A percentile compares a stretch with the other conserved stretches of the same genome.
These are phyloP conservation scores for Sporothrix euskadiensis DNA, from an alignment of 2,329 filamentous ascomycete genomes.

Conservation along the genomic window DNA sequence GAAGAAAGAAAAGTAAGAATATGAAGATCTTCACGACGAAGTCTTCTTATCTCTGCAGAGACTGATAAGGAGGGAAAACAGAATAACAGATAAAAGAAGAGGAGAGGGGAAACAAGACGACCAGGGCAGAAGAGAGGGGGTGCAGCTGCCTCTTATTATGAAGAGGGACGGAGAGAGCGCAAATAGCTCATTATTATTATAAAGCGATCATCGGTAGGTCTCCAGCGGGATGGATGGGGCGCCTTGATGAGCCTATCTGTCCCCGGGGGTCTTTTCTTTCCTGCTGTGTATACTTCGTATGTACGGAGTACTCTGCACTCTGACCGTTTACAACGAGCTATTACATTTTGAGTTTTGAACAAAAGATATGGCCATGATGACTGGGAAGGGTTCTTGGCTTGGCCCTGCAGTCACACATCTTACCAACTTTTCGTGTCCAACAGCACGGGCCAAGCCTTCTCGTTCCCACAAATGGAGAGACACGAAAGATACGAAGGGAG, in stretches of 20 bases:
- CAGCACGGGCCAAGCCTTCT: background rate
- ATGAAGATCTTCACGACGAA: background rate
- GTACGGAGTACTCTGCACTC: background rate
- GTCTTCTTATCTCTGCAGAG: background rate
- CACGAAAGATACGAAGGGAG: background rate
- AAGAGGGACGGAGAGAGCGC: conserved; percentile 3
- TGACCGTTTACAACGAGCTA: background rate
- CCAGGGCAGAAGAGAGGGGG: background rate
- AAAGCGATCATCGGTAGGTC: conserved; percentile 15
- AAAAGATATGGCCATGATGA: background rate
- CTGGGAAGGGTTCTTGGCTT: background rate
- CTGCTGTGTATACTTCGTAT: background rate
- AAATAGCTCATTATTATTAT: background rate
- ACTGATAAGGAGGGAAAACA: background rate
- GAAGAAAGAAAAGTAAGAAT: background rate
- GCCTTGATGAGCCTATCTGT: background rate
- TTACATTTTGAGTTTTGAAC: background rate
- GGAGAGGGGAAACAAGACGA: background rate
- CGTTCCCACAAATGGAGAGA: background rate
- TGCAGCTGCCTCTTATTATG: background rate
- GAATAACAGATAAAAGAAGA: background rate
- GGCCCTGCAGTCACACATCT: background rate
- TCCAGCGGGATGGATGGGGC: conserved; percentile 5
- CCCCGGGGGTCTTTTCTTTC: background rate
- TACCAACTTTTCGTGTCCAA: conserved; percentile 9